Conservation (phyloP, 352 stramenopile genomes). For the Pelagophyceae sp. region DNA sequence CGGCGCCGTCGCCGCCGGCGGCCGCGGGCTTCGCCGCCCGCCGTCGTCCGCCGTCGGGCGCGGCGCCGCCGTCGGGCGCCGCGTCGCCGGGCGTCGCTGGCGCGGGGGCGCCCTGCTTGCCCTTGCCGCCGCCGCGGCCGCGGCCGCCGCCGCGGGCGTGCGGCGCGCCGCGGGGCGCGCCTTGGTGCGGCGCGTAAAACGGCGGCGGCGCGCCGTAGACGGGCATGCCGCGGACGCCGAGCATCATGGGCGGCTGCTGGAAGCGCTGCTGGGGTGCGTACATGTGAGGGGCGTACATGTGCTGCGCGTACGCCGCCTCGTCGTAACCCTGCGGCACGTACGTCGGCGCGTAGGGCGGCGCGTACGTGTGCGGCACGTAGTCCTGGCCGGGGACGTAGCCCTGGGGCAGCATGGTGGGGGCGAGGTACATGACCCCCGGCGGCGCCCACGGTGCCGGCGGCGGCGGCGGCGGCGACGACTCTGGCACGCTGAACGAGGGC, state of each 20-base stretch:
- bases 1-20: no score
- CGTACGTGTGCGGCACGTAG: background rate
- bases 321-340: background rate
- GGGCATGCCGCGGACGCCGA: background rate
- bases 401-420: background rate
- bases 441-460: background rate
- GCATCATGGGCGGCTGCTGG: background rate
- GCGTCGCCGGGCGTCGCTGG: no score
- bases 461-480: conserved; percentile 19
- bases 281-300: background rate
- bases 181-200: no score
- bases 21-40: no score
- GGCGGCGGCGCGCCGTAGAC: background rate
- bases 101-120: background rate
- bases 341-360: background rate
- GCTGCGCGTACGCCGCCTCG: no score
- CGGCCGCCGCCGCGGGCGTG: background rate
- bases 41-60: no score
- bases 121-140: background rate
- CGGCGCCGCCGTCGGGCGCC: no score
- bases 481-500: conserved; percentile 30
- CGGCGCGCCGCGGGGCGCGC: no score
- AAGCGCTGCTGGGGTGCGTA: background rate
- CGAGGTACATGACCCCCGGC: background rate
- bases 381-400: background rate